These are phyloP conservation scores for Pinus taeda DNA, from an alignment of 75 land plant genomes.

Conservation along the genomic window DNA sequence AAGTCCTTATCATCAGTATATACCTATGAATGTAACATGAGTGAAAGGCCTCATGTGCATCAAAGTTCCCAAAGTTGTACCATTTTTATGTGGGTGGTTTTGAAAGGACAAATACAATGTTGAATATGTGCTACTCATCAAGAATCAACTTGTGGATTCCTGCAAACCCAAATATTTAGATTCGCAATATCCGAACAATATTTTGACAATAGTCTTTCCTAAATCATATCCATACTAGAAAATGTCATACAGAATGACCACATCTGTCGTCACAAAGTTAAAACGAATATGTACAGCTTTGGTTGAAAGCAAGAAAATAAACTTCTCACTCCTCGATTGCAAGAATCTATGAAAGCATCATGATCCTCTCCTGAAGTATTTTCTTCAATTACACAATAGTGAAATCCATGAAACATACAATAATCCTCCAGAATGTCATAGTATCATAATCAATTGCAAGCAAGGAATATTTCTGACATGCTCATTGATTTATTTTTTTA, in stretches of 20 bases:
- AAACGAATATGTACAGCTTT: slow-evolving; percentile 98
- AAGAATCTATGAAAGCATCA: slow-evolving; percentile 80
- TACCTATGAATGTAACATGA: too few species aligned
- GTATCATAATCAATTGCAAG: slow-evolving; percentile 76
- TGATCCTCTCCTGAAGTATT: slow-evolving; percentile 98
- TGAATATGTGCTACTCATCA: too few species aligned
- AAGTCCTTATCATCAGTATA: too few species aligned
- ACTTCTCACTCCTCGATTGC: slow-evolving; percentile 91
- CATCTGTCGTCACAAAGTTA: slow-evolving; percentile 96
- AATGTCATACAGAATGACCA: slow-evolving; percentile 97
- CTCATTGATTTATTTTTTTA: not conserved
- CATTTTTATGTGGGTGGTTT: too few species aligned
- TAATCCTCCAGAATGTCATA: slow-evolving; percentile 96
- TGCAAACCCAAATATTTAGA: slow-evolving; percentile 12
- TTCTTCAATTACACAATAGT: slow-evolving; percentile 95
- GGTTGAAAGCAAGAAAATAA: slow-evolving; percentile 88
- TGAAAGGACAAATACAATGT: too few species aligned
- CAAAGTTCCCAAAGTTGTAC: too few species aligned
- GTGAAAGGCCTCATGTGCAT: too few species aligned
- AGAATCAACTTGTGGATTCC: slow-evolving; percentile 96
- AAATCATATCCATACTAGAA: slow-evolving; percentile 56
- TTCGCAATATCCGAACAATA: not conserved
- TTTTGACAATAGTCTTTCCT: not conserved
- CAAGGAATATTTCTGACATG: not conserved
- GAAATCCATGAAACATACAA: slow-evolving; percentile 71